Evolutionary conservation across 192 early-diverging fungal species (phyloP).

Genomic region (Podila minutissima): DNA sequence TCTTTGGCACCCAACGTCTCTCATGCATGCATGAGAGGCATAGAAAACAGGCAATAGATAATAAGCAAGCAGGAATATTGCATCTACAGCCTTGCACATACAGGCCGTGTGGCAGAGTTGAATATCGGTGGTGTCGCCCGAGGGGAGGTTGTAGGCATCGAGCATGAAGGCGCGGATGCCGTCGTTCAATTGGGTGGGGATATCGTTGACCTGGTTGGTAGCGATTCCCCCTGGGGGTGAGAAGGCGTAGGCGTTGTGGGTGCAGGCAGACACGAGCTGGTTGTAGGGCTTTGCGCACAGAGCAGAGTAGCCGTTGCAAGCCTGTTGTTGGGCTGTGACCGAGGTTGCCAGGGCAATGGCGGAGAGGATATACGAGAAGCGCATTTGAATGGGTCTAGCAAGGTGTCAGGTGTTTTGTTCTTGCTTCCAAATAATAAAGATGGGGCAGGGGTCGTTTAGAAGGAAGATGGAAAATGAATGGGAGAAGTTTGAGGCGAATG

Average conservation of each 20-base stretch:
- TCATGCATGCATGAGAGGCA: not conserved
- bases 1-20: not conserved
- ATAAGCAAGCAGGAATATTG: not conserved
- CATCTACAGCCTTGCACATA: not conserved
- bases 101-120: constrained; percentile 76
- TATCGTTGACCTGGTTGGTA: constrained; percentile 73
- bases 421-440: not conserved
- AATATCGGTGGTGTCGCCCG: constrained; percentile 43
- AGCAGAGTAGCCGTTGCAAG: constrained; percentile 75
- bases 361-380: constrained; percentile 21
- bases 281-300: constrained; percentile 74
- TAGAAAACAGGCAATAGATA: not conserved
- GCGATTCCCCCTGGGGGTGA: constrained; percentile 61
- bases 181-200: constrained; percentile 72
- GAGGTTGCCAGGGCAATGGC: constrained; percentile 2
- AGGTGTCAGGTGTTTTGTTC: not conserved
- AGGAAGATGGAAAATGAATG: not conserved
- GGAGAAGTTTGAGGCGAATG: not conserved
- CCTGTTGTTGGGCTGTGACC: constrained; percentile 23
- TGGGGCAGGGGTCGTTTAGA: not conserved
- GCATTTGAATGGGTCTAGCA: constrained; percentile 5
- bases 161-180: constrained; percentile 82
- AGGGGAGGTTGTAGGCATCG: constrained; percentile 55
- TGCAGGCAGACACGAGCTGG: constrained; percentile 69
- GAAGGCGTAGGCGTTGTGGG: constrained; percentile 79